These are phyloP conservation scores for Phytophthora nicotianae DNA, from an alignment of 352 stramenopile genomes.

Conservation along the genomic window DNA sequence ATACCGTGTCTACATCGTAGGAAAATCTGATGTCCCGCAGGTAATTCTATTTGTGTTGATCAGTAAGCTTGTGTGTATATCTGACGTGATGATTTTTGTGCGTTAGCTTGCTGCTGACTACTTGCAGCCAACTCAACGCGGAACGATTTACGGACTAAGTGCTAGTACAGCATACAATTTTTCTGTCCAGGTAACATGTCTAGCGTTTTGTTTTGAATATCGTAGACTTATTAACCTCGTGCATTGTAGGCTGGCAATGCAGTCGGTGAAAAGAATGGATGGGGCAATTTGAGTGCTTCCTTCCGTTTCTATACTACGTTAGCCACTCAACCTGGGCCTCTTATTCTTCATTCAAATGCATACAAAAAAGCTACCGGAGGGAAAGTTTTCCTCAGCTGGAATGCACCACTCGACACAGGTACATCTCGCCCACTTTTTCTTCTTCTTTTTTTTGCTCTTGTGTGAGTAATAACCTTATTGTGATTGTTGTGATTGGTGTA, in stretches of 20 bases:
- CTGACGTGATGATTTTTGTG: slow-evolving; percentile 5
- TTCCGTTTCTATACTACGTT: slow-evolving; percentile 41
- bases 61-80: background rate
- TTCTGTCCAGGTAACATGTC: slow-evolving; percentile 46
- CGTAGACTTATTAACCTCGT: background rate
- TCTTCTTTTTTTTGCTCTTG: too few relatives aligned
- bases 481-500: too few relatives aligned
- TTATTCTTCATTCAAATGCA: slow-evolving; percentile 20
- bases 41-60: slow-evolving; percentile 13
- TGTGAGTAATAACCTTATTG: too few relatives aligned
- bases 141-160: slow-evolving; percentile 31
- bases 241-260: slow-evolving; percentile 48
- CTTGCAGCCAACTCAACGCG: slow-evolving; percentile 11
- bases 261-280: slow-evolving; percentile 42
- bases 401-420: slow-evolving; percentile 55
- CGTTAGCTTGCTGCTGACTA: slow-evolving; percentile 26
- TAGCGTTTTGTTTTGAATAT: background rate
- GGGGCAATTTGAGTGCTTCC: slow-evolving; percentile 41
- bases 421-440: background rate
- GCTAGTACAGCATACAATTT: slow-evolving; percentile 51
- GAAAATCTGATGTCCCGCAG: slow-evolving; percentile 8
- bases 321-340: slow-evolving; percentile 43
- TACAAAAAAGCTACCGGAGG: slow-evolving; percentile 48
- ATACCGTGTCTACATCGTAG: slow-evolving; percentile 54
- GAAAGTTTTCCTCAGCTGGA: slow-evolving; percentile 57